Evolutionary conservation across 352 stramenopile species (phyloP), one percentile per base, ranked within the genome.

Genomic region (Hyphochytrium catenoides): DNA sequence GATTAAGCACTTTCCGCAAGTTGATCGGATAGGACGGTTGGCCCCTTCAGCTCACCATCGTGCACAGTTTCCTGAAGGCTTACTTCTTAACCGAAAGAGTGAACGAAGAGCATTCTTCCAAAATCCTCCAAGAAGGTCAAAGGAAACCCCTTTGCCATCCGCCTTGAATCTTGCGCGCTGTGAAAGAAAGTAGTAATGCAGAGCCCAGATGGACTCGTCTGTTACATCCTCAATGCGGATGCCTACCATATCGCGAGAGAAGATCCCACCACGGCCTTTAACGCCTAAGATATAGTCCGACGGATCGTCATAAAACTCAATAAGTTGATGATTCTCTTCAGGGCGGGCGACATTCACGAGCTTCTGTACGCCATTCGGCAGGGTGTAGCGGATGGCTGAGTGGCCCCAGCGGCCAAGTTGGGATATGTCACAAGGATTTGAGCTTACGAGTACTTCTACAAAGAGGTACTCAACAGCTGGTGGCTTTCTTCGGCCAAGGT

Each of bases 281-380:
- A 41, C 31, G 7, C 39, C 39, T 8, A 46, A 17, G 15, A 46
- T 41, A 17, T 46, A 46, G 29, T 46, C 39, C 26, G 39, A 31
- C 3, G 39, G 39, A 29, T 46, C 39, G 24, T 46, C 39, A 37
- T 36, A 46, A 32, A 46, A 46, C 16, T 46, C 39, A 20, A 46
- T 46, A 17, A 46, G 18, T 16, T 46, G 22, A 16, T 32, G 31
- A 11, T 34, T 34, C 21, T 46, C 39, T 17, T 33, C 39, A 4
- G 39, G 39, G 31, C 39, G 15, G 39, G 31, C 39, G 34, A 46
- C 41, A 17, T 46, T 46, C 31, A 46, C 39, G 11, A 46, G 31
- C 16, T 46, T 46, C 22, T 46, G 39, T 14, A 24, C 12, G 7
- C 39, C 39, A n/a, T 42, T 20, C 4, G 39, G 39, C 18, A 46